phyloP scores from a whole-genome alignment of 805 yeast species.

The Myxozyma nipponensis region DNA sequence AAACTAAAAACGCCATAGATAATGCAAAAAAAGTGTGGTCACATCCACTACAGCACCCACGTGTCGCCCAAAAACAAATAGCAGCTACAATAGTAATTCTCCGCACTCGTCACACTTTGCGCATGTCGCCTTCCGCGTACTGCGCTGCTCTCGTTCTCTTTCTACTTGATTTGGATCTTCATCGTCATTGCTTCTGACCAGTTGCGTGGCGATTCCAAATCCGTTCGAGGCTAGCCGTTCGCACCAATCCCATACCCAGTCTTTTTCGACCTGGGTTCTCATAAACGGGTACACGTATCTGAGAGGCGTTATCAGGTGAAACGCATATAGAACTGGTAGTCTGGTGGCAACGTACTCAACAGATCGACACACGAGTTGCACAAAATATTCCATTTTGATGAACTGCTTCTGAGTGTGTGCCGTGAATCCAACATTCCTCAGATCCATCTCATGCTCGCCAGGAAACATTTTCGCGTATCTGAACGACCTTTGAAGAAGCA shows the following conservation, averaged over 20 bases:
- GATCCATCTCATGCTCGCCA: background rate
- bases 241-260: background rate
- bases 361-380: background rate
- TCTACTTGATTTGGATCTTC: too few relatives aligned
- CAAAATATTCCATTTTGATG: background rate
- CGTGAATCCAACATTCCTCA: background rate
- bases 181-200: too few relatives aligned
- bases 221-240: background rate
- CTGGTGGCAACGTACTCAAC: background rate
- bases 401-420: background rate
- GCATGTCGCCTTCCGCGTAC: too few relatives aligned
- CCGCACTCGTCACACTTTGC: too few relatives aligned
- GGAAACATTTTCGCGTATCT: conserved; percentile 2
- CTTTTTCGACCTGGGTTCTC: background rate
- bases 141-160: too few relatives aligned
- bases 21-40: too few relatives aligned
- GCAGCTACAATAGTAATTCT: too few relatives aligned
- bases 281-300: background rate
- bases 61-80: too few relatives aligned
- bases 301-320: background rate
- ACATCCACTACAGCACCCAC: too few relatives aligned
- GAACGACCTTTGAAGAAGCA: background rate
- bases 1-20: too few relatives aligned
- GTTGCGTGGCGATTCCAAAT: background rate
- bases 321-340: background rate